Conservation (phyloP, 768 basidiomycete species). For the Lactifluus pinguis region DNA sequence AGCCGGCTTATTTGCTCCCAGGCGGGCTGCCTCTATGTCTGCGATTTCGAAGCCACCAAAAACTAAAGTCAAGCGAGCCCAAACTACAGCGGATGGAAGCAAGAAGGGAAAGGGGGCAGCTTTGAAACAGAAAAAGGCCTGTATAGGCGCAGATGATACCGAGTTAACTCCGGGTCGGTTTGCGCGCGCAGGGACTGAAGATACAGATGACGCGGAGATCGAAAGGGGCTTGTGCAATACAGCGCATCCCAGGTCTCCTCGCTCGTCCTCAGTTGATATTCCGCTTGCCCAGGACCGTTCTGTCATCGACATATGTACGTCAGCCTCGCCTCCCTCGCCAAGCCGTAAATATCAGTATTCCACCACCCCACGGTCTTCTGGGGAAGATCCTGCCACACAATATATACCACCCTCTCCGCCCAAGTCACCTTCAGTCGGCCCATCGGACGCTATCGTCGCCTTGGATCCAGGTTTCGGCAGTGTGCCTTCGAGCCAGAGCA, state of each 20-base stretch:
- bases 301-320: constrained; percentile 18
- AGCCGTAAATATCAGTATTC: not conserved
- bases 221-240: constrained; percentile 32
- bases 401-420: not conserved
- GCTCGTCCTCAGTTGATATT: constrained; percentile 19
- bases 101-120: constrained; percentile 29
- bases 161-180: constrained; percentile 34
- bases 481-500: not conserved
- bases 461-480: not conserved
- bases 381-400: not conserved
- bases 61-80: constrained; percentile 34
- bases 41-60: constrained; percentile 25
- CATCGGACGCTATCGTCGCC: not conserved
- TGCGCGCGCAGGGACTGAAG: constrained; percentile 38
- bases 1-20: constrained; percentile 39
- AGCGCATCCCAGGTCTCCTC: constrained; percentile 1
- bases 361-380: not conserved
- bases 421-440: not conserved
- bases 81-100: constrained; percentile 24
- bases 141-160: constrained; percentile 23
- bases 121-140: constrained; percentile 17
- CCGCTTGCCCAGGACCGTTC: constrained; percentile 12
- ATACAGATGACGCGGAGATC: constrained; percentile 48
- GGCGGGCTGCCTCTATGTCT: constrained; percentile 45
- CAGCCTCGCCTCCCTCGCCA: constrained; percentile 8